Base-by-base conservation (phyloP, 495 filamentous ascomycete species). In the Cercophora scortea region DNA sequence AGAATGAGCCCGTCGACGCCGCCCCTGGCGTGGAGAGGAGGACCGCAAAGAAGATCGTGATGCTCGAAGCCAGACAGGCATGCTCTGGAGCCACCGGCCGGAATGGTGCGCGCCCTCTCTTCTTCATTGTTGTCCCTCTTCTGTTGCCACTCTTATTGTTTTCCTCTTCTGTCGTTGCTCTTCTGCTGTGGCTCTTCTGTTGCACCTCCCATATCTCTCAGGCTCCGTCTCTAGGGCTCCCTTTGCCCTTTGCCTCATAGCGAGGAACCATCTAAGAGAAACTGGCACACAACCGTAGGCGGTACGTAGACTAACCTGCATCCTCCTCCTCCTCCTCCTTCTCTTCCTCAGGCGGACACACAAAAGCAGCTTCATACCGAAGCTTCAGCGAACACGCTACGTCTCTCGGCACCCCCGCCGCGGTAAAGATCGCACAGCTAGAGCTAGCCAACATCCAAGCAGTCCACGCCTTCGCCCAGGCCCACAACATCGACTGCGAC, bases 281-380 rank as follows among this genome's bases (percentile, higher is more conserved):
- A 38, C 2, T 7, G 13, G 36, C 36, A 38, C 36, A 10, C 3
- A 38, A 2, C 36, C 7, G 36, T 38, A 38, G 36, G 7, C 8
- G 7, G 8, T 7, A 13, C 36, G 10, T 10, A 10, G 10, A 38
- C 36, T 38, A n/a, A 15, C 13, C 49, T 50, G 5, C 52, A 32
- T 13, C 0, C 11, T 8, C 15, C 18, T 35, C 7, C 10, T 4
- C 2, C 10, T 25, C 34, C 9, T 16, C 17, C 41, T 2, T 8
- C 17, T 25, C 17, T 8, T 35, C n/a, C 10, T 7, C 34, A 77
- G 75, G 80, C n/a, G 82, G 81, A 15, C 81, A 84, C 60, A 84
- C 81, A 8, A 85, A 85, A 64, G 76, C 74, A 15, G 80, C 79
- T 3, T 76, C 75, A n/a, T 85, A 84, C 57, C 76, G 75, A 8